phyloP scores from a whole-genome alignment of 2,329 filamentous ascomycete species.

The Colletotrichum sansevieriae region DNA sequence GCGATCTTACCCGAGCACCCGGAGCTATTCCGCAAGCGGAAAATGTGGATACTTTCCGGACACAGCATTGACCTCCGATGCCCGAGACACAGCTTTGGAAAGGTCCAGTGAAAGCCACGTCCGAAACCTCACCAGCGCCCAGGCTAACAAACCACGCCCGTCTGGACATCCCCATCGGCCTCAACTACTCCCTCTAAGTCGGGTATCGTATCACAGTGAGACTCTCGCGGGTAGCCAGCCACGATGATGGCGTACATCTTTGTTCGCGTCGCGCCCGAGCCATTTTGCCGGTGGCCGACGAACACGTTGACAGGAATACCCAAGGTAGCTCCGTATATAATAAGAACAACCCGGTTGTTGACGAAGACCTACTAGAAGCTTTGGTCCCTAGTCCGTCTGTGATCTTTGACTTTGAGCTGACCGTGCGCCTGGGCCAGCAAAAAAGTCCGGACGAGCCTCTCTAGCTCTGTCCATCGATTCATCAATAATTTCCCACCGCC shows the following conservation, averaged over 20 bases:
- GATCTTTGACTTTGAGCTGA: slow-evolving; percentile 17
- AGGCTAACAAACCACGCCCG: slow-evolving; percentile 11
- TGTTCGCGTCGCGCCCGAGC: slow-evolving; percentile 11
- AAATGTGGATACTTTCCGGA: slow-evolving; percentile 9
- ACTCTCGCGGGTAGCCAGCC: slow-evolving; percentile 15
- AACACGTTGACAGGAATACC: slow-evolving; percentile 6
- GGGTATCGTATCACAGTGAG: background rate
- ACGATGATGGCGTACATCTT: background rate
- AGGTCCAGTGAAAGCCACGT: background rate
- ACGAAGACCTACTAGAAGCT: slow-evolving; percentile 5
- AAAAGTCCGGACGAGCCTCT: slow-evolving; percentile 32
- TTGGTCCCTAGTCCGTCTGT: slow-evolving; percentile 19
- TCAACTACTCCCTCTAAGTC: background rate
- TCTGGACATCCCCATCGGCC: slow-evolving; percentile 42
- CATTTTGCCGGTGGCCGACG: background rate
- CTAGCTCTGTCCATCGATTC: slow-evolving; percentile 4
- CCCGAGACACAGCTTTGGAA: slow-evolving; percentile 12
- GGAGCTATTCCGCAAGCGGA: slow-evolving; percentile 16
- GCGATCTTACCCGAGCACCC: slow-evolving; percentile 12
- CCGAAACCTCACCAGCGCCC: slow-evolving; percentile 4
- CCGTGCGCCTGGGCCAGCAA: slow-evolving; percentile 19
- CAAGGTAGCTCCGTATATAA: slow-evolving; percentile 23
- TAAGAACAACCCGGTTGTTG: background rate
- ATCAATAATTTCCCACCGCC: slow-evolving; percentile 19
- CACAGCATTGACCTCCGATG: slow-evolving; percentile 32